phyloP scores from a whole-genome alignment of 2,329 filamentous ascomycete genomes.

The Corynespora cassiicola region DNA sequence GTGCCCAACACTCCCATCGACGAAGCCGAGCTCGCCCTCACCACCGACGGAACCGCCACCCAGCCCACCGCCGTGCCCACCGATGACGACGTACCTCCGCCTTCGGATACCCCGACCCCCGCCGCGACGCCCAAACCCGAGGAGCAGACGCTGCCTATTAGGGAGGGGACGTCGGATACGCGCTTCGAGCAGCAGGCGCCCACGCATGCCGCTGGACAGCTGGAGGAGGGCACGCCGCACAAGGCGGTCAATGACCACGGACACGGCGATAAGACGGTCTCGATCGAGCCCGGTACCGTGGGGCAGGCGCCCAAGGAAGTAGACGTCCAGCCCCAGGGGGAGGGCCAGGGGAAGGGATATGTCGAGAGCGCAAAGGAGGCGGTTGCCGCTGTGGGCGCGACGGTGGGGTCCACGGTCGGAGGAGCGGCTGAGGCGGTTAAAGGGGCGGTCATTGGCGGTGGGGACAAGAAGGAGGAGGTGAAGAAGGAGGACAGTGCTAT shows the following conservation, averaged over 20 bases:
- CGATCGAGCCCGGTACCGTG: conserved; percentile 56
- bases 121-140: conserved; percentile 16
- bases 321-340: conserved; percentile 41
- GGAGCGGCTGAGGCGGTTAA: conserved; percentile 43
- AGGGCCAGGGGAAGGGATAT: conserved; percentile 41
- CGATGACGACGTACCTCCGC: conserved; percentile 24
- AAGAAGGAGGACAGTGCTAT: conserved; percentile 22
- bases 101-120: conserved; percentile 25
- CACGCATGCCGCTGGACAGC: conserved; percentile 53
- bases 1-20: conserved; percentile 36
- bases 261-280: conserved; percentile 51
- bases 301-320: conserved; percentile 58
- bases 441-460: conserved; percentile 24
- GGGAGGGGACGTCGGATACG: conserved; percentile 50
- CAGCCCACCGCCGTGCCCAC: conserved; percentile 39
- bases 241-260: conserved; percentile 48
- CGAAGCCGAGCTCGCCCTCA: conserved; percentile 30
- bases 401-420: conserved; percentile 34
- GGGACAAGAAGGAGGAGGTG: conserved; percentile 27
- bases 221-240: conserved; percentile 51
- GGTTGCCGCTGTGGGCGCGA: conserved; percentile 35
- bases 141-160: conserved; percentile 30
- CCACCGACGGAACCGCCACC: conserved; percentile 43
- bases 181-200: conserved; percentile 49
- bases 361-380: conserved; percentile 53